These are phyloP conservation scores for Pseudotsuga menziesii DNA, from an alignment of 75 land plant genomes.

Conservation along the genomic window DNA sequence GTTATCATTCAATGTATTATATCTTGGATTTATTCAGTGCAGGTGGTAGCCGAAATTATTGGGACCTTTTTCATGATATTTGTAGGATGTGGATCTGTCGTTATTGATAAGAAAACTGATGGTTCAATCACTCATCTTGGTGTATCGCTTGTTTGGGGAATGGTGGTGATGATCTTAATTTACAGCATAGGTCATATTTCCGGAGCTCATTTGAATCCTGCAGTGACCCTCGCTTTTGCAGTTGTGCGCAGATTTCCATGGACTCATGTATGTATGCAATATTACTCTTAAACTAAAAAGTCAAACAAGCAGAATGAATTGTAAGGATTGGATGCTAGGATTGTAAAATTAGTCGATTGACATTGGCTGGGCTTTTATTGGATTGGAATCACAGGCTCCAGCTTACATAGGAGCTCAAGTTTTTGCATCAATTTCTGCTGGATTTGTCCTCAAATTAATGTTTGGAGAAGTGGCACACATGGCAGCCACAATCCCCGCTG, in stretches of 20 bases:
- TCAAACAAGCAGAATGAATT: too few species aligned
- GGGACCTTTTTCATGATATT: constrained; percentile 49
- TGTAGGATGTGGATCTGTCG: constrained; percentile 29
- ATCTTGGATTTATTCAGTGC: neutral
- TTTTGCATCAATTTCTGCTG: constrained; percentile 44
- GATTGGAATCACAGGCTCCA: constrained; percentile 42
- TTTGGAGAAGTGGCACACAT: constrained; percentile 37
- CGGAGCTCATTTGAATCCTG: constrained; percentile 61
- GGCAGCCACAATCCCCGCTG: constrained; percentile 54
- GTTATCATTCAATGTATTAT: too few species aligned
- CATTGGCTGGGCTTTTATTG: too few species aligned
- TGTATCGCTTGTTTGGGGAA: constrained; percentile 36
- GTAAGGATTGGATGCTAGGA: too few species aligned
- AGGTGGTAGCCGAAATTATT: constrained; percentile 42
- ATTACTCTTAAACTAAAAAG: too few species aligned
- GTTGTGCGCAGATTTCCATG: constrained; percentile 30
- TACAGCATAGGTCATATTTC: constrained; percentile 52
- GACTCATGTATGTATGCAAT: constrained; percentile 13
- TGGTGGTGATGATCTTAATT: constrained; percentile 25
- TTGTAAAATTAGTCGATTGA: too few species aligned
- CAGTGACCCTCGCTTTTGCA: constrained; percentile 55
- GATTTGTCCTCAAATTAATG: constrained; percentile 46
- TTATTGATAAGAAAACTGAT: constrained; percentile 11
- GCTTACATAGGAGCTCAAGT: constrained; percentile 61
- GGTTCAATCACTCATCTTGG: constrained; percentile 23